Evolutionary conservation across 176 grass and related monocot genomes (phyloP).

Genomic region (Urochloa ruziziensis): DNA sequence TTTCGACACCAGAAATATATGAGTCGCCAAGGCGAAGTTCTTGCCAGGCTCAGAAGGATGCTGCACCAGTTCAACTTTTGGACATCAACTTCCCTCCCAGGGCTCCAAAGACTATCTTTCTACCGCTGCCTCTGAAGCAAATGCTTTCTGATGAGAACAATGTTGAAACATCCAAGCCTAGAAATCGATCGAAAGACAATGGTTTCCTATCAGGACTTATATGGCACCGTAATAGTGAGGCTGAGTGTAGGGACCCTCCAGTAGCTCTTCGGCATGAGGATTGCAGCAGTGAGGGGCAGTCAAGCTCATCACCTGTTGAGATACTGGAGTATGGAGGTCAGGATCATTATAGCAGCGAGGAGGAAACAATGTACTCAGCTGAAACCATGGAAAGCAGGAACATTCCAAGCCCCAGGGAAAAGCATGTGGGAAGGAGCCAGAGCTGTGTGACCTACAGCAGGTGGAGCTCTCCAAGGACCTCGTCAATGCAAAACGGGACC

Average conservation of each 20-base stretch:
- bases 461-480: conserved; percentile 68
- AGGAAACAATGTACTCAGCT: conserved; percentile 97
- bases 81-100: conserved; percentile 61
- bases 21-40: conserved; percentile 65
- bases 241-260: conserved; percentile 36
- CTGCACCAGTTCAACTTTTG: conserved; percentile 45
- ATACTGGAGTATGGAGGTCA: conserved; percentile 37
- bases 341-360: conserved; percentile 62
- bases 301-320: conserved; percentile 60
- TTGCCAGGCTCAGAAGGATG: conserved; percentile 44
- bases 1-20: conserved; percentile 65
- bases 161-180: conserved; percentile 30
- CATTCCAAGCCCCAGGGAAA: conserved; percentile 61
- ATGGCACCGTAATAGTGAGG: conserved; percentile 48
- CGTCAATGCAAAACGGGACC: conserved; percentile 28
- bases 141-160: conserved; percentile 85
- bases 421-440: conserved; percentile 80
- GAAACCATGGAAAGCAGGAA: conserved; percentile 99
- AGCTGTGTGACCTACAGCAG: conserved; percentile 77
- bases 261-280: conserved; percentile 24
- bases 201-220: conserved; percentile 44
- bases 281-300: conserved; percentile 64
- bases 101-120: conserved; percentile 75
- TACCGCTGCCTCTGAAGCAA: conserved; percentile 83
- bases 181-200: conserved; percentile 48